Evolutionary conservation across 2,329 filamentous ascomycete species (phyloP), one percentile per base, ranked within the genome.

Genomic region (Penicillium sp.): DNA sequence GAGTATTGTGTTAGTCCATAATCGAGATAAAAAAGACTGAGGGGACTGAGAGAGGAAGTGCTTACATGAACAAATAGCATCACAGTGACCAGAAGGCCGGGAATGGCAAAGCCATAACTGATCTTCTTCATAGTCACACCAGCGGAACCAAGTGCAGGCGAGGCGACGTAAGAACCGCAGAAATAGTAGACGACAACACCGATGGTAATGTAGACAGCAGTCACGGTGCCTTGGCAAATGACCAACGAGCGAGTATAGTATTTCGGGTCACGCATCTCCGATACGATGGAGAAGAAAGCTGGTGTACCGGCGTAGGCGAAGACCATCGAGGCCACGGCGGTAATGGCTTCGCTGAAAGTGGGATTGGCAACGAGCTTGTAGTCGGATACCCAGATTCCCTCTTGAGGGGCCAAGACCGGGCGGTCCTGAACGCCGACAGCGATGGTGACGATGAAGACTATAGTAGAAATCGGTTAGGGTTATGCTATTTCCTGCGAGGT

Each of bases 101-200:
- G 64, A 12, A 69, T 58, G 10, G 62, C 68, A 40, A 70, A 57
- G 18, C 76, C 77, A 47, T 78, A 79, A 48, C 68, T 69, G 21
- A 77, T 64, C 54, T 72, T 78, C 65, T 79, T 79, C 50, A 78
- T 67, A 0, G 63, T 46, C 0, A 37, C 3, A 0, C 77, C 77
- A 0, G 76, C 76, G 32, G 74, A 77, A 3, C 75, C 77, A 15
- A 79, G 68, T 1, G 75, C 75, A 1, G 77, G 77, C 0, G 75
- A 77, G 3, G 76, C 71, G 8, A 79, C 73, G 45, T 69, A 75
- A 0, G 71, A 72, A 2, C 77, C 77, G 52, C 75, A 77, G 58
- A 64, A 79, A 56, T 71, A 72, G 63, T 79, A 79, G 1, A 79
- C 72, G 0, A 78, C 70, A 8, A 66, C 56, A 7, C 69, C 68